Evolutionary conservation across 2,329 filamentous ascomycete species (phyloP).

Genomic region (Aspergillus puulaauensis): DNA sequence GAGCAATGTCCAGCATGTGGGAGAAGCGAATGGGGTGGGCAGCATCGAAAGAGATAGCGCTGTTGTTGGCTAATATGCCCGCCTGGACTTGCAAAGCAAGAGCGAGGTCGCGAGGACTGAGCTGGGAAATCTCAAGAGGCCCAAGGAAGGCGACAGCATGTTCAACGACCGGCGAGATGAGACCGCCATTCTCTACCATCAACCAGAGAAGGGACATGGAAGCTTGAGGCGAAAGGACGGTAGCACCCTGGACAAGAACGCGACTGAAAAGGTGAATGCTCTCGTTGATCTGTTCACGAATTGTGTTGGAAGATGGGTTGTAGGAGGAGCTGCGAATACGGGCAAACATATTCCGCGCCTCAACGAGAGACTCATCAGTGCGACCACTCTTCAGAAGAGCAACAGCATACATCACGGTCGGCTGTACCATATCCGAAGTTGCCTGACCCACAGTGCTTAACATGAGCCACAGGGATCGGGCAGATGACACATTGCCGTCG

Average conservation of each 20-base stretch:
- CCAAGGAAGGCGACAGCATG: slow-evolving; percentile 62
- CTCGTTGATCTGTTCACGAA: slow-evolving; percentile 82
- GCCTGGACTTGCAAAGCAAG: slow-evolving; percentile 63
- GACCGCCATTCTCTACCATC: slow-evolving; percentile 65
- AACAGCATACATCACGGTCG: slow-evolving; percentile 85
- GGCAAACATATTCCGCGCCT: slow-evolving; percentile 83
- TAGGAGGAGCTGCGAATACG: slow-evolving; percentile 67
- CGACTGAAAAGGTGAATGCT: slow-evolving; percentile 69
- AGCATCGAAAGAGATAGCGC: slow-evolving; percentile 49
- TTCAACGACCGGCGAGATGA: slow-evolving; percentile 59
- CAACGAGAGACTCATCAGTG: slow-evolving; percentile 74
- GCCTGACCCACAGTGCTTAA: slow-evolving; percentile 61
- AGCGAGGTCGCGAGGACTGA: slow-evolving; percentile 53
- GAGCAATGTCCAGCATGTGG: slow-evolving; percentile 60
- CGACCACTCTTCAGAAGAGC: slow-evolving; percentile 84
- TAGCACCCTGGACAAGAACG: slow-evolving; percentile 54
- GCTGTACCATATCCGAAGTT: slow-evolving; percentile 72
- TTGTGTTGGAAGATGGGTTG: slow-evolving; percentile 52
- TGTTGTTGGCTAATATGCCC: slow-evolving; percentile 42
- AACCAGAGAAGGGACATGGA: slow-evolving; percentile 61
- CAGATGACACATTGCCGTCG: slow-evolving; percentile 72
- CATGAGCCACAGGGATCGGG: slow-evolving; percentile 77
- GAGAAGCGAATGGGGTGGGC: slow-evolving; percentile 61
- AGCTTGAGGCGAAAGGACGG: slow-evolving; percentile 53
- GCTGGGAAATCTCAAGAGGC: slow-evolving; percentile 58